phyloP scores from a whole-genome alignment of 306 rosid genomes.

The Chamaecrista fasciculata region DNA sequence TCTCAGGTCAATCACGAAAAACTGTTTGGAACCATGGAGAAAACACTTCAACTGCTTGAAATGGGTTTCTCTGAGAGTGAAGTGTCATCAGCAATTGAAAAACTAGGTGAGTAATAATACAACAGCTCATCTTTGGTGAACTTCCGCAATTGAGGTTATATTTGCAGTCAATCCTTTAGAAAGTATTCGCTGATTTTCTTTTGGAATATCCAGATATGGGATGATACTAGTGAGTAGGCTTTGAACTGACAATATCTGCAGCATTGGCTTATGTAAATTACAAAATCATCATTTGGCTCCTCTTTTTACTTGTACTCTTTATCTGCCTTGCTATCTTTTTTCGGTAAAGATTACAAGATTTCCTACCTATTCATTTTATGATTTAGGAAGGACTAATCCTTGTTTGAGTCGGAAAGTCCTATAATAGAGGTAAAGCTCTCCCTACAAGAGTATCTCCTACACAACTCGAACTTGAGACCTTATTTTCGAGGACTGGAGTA shows the following conservation, averaged over 20 bases:
- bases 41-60: constrained; percentile 78
- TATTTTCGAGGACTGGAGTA: no score
- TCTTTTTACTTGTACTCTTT: background rate
- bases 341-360: no score
- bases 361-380: no score
- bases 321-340: background rate
- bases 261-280: constrained; percentile 6
- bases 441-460: no score
- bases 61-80: constrained; percentile 94
- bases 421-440: no score
- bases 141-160: background rate
- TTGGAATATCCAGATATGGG: constrained; percentile 1
- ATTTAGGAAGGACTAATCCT: no score
- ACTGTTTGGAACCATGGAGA: constrained; percentile 85
- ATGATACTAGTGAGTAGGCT: constrained; percentile 9
- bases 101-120: constrained; percentile 57
- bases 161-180: constrained; percentile 17
- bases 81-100: constrained; percentile 84
- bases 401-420: no score
- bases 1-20: constrained; percentile 60
- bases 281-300: background rate
- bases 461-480: no score
- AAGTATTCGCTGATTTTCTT: constrained; percentile 5
- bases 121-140: constrained; percentile 16
- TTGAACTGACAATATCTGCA: background rate